These are phyloP conservation scores for Eimeria zaria DNA, from an alignment of 169 alveolate genomes.

Conservation along the genomic window DNA sequence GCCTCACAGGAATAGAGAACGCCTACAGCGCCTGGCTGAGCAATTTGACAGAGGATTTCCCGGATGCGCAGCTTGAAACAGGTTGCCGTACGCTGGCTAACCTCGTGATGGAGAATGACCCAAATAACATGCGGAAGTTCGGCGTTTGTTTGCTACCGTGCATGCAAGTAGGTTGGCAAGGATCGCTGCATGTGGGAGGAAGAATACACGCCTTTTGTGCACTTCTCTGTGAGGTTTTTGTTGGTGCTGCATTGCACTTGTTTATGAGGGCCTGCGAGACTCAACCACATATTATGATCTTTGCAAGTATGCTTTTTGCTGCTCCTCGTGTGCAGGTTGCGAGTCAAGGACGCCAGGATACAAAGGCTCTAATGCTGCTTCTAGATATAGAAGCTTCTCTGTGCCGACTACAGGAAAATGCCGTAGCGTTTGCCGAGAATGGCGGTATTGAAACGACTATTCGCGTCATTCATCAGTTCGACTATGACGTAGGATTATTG, in stretches of 20 bases:
- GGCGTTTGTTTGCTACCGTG: slow-evolving; percentile 93
- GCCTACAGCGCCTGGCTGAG: slow-evolving; percentile 90
- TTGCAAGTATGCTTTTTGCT: not conserved
- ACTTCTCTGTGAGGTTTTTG: not conserved
- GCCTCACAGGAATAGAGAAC: slow-evolving; percentile 84
- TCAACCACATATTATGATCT: not conserved
- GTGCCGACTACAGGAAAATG: slow-evolving; percentile 92
- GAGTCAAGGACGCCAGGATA: slow-evolving; percentile 91
- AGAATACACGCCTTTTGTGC: no score
- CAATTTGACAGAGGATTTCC: slow-evolving; percentile 89
- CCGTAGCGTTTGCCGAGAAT: slow-evolving; percentile 89
- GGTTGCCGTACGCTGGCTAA: slow-evolving; percentile 95
- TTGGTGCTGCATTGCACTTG: not conserved
- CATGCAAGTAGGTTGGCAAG: slow-evolving; percentile 51
- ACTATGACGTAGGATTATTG: slow-evolving; percentile 92
- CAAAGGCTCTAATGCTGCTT: slow-evolving; percentile 91
- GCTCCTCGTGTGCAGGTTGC: slow-evolving; percentile 77
- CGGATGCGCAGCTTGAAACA: slow-evolving; percentile 90
- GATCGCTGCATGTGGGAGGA: slow-evolving; percentile 24
- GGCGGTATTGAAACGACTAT: slow-evolving; percentile 92
- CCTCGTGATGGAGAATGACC: slow-evolving; percentile 95
- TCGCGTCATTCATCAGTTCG: slow-evolving; percentile 91
- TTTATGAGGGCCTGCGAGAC: not conserved
- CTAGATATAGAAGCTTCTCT: slow-evolving; percentile 93
- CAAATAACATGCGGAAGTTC: slow-evolving; percentile 92